These are phyloP conservation scores for Paramecium caudatum DNA, from an alignment of 73 alveolate genomes.

Conservation along the genomic window DNA sequence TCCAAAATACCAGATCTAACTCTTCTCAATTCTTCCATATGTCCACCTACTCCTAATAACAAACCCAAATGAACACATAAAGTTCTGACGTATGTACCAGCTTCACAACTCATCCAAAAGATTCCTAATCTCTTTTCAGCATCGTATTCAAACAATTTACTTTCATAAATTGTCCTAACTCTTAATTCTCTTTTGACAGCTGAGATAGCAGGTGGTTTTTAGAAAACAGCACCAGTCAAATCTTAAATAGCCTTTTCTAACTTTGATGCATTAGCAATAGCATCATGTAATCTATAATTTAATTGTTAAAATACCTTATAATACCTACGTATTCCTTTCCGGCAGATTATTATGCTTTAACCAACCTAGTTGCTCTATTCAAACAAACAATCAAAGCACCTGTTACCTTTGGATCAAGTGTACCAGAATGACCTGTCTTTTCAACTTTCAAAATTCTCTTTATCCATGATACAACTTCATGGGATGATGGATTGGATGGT, in stretches of 20 bases:
- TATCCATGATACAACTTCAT: slow-evolving; percentile 99
- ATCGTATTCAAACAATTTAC: slow-evolving; percentile 97
- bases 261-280: slow-evolving; percentile 56
- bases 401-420: slow-evolving; percentile 99
- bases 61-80: slow-evolving; percentile 99
- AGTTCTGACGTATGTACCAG: slow-evolving; percentile 99
- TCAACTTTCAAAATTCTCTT: slow-evolving; percentile 98
- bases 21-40: slow-evolving; percentile 99
- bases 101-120: slow-evolving; percentile 98
- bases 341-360: slow-evolving; percentile 95
- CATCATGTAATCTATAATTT: slow-evolving; percentile 72
- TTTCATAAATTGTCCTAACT: slow-evolving; percentile 97
- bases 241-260: slow-evolving; percentile 93
- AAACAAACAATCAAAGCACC: slow-evolving; percentile 99
- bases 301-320: slow-evolving; percentile 86
- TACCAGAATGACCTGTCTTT: slow-evolving; percentile 99
- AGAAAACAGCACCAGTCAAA: slow-evolving; percentile 97
- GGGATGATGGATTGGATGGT: slow-evolving; percentile 98
- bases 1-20: slow-evolving; percentile 96
- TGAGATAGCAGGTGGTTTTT: slow-evolving; percentile 99
- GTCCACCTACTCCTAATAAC: slow-evolving; percentile 99
- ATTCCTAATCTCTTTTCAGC: slow-evolving; percentile 96
- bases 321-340: slow-evolving; percentile 99
- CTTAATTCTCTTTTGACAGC: slow-evolving; percentile 99
- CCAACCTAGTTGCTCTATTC: slow-evolving; percentile 99